A percentile compares a stretch with the other conserved stretches of the same genome.
phyloP scores from a whole-genome alignment of 2,329 filamentous ascomycete genomes.

The Aspergillus brasiliensis region DNA sequence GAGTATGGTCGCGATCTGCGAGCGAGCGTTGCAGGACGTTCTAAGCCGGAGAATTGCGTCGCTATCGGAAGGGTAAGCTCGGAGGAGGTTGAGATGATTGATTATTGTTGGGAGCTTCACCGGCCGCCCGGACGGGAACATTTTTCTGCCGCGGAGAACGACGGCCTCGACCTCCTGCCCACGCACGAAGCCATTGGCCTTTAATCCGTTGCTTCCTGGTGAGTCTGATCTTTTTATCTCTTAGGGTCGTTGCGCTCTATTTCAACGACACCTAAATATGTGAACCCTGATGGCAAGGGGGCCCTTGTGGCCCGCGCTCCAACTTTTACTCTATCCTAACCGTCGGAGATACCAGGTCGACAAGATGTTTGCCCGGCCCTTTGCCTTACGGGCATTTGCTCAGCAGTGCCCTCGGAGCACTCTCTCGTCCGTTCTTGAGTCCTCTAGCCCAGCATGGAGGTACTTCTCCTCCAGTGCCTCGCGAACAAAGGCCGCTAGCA shows the following conservation, averaged over 20 bases:
- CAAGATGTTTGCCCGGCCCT: conserved; percentile 35
- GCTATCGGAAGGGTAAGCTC: conserved; percentile 11
- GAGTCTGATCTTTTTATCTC: background rate
- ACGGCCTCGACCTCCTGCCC: conserved; percentile 18
- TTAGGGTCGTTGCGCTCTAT: background rate
- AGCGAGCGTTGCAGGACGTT: conserved; percentile 17
- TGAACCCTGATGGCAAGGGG: background rate
- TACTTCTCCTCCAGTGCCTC: conserved; percentile 33
- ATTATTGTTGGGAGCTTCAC: conserved; percentile 39
- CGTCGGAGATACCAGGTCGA: background rate
- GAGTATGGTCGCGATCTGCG: conserved; percentile 8
- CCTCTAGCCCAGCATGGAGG: conserved; percentile 26
- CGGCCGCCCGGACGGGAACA: conserved; percentile 43
- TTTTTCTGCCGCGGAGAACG: conserved; percentile 42
- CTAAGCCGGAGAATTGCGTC: conserved; percentile 22
- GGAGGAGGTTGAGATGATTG: conserved; percentile 37
- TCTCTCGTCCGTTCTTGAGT: conserved; percentile 17
- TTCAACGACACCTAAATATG: background rate
- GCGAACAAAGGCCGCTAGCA: conserved; percentile 25
- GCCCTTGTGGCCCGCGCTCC: background rate
- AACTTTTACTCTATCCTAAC: background rate
- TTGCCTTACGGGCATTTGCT: conserved; percentile 31
- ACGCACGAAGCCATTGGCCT: conserved; percentile 9
- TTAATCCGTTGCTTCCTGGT: background rate
- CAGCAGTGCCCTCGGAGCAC: conserved; percentile 27